phyloP scores from a whole-genome alignment of 2,329 filamentous ascomycete species.

The Monosporascus sp. region DNA sequence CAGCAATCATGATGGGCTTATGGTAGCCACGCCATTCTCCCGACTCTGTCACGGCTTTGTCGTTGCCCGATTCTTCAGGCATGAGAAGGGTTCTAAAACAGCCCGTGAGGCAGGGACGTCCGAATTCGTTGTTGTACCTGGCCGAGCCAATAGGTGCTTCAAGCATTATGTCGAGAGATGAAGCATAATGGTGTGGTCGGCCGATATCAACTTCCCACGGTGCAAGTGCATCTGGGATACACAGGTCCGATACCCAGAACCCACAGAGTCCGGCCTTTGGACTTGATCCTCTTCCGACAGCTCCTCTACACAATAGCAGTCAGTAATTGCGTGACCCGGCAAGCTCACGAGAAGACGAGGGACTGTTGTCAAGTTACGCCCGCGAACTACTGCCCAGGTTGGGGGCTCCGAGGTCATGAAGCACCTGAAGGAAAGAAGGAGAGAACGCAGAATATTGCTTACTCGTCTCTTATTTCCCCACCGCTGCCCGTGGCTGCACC shows the following conservation, averaged over 20 bases:
- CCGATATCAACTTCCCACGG: conserved; percentile 93
- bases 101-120: conserved; percentile 79
- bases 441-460: too few relatives aligned
- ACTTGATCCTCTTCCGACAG: conserved; percentile 85
- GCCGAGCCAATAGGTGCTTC: conserved; percentile 94
- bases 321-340: conserved; percentile 1
- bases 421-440: too few relatives aligned
- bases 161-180: conserved; percentile 93
- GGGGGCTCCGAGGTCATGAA: too few relatives aligned
- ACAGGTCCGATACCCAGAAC: conserved; percentile 91
- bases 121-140: conserved; percentile 94
- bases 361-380: too few relatives aligned
- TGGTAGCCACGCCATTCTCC: conserved; percentile 85
- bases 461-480: conserved; percentile 83
- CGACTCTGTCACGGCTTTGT: conserved; percentile 31
- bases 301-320: conserved; percentile 68
- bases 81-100: conserved; percentile 89
- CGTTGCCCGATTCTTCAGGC: conserved; percentile 49
- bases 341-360: conserved; percentile 4
- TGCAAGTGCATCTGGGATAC: conserved; percentile 75
- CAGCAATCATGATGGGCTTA: conserved; percentile 84
- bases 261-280: conserved; percentile 90
- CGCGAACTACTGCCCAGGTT: too few relatives aligned
- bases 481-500: conserved; percentile 94
- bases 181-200: conserved; percentile 86